Base-by-base conservation (phyloP, 2,329 filamentous ascomycete genomes). In the Dothistroma pini region DNA sequence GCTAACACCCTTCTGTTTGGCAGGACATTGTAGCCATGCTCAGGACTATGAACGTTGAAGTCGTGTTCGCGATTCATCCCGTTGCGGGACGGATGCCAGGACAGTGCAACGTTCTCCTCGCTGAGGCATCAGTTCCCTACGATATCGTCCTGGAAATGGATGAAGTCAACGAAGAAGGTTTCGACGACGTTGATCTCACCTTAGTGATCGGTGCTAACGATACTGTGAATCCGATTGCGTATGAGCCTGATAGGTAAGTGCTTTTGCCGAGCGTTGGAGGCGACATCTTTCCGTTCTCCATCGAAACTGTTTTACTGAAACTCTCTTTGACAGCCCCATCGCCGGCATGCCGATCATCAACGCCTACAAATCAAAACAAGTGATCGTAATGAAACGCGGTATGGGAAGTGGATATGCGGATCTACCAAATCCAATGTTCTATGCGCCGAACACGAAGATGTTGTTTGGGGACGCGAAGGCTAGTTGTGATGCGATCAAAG, bases 111-210 rank as follows among this genome's bases (percentile, higher is more conserved):
- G 91, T 96, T 4, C 81, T 96, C 2, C 85, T 96, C 14, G 92
- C 92, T 0, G 92, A 96, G 75, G 92, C 92, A 0, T 88, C 84
- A 35, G 92, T 96, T 32, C 91, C 91, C 2, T 96, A 96, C 70
- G 92, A 96, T 69, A 93, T 96, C 59, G 91, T 96, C 31, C 82
- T 96, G 51, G 91, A 96, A 77, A 96, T 96, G 91, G 92, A 96
- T 69, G 92, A 96, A 79, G 96, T 96, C 78, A 96, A 96, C 75
- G 91, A 96, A 64, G 91, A 96, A 59, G 70, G 71, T 70, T 96
- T 96, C 74, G 76, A 82, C 7, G 89, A 95, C 31, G 96, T 92
- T 0, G 92, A 96, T 70, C 81, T 96, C 10, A 92, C 90, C 0
- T 84, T 69, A 3, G 91, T 96, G 0, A 96, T 96, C 70, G 92